A percentile compares a stretch with the other conserved stretches of the same genome.
phyloP scores from a whole-genome alignment of 352 stramenopile genomes.

The Peronosclerospora sorghi region DNA sequence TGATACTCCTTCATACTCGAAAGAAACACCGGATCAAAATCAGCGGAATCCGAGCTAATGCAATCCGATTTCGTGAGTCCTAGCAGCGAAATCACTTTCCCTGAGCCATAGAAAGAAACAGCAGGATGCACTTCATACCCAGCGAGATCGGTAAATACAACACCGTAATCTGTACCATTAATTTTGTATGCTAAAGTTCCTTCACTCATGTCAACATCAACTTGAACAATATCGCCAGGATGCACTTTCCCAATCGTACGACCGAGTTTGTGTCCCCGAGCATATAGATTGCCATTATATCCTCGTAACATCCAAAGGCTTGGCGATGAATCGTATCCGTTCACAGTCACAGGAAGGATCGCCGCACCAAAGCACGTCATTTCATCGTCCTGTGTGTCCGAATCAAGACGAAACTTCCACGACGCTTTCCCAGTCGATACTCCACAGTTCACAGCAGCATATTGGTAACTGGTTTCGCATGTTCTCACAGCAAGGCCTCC shows the following conservation, averaged over 20 bases:
- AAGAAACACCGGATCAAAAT: slow-evolving; percentile 56
- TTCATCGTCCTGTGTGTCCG: slow-evolving; percentile 84
- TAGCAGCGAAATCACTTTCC: slow-evolving; percentile 77
- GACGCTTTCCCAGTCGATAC: slow-evolving; percentile 70
- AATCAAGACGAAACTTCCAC: slow-evolving; percentile 83
- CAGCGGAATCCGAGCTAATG: slow-evolving; percentile 9
- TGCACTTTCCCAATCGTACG: slow-evolving; percentile 83
- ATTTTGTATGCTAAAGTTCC: slow-evolving; percentile 83
- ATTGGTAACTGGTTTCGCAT: slow-evolving; percentile 82
- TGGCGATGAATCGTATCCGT: slow-evolving; percentile 84
- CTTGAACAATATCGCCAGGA: slow-evolving; percentile 76
- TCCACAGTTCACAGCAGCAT: slow-evolving; percentile 71
- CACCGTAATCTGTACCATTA: slow-evolving; percentile 82
- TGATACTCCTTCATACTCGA: slow-evolving; percentile 74
- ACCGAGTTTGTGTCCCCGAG: slow-evolving; percentile 78
- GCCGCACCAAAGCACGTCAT: slow-evolving; percentile 88
- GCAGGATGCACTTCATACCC: slow-evolving; percentile 80
- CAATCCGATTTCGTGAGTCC: slow-evolving; percentile 71
- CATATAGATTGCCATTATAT: slow-evolving; percentile 88
- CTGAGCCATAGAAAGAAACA: slow-evolving; percentile 84
- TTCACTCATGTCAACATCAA: slow-evolving; percentile 84
- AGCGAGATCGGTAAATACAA: slow-evolving; percentile 73
- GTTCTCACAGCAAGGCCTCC: slow-evolving; percentile 63
- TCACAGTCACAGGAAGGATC: slow-evolving; percentile 79
- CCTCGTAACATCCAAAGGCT: slow-evolving; percentile 87